These are phyloP conservation scores for Exserohilum turcica DNA, from an alignment of 2,329 filamentous ascomycete species.

Conservation along the genomic window DNA sequence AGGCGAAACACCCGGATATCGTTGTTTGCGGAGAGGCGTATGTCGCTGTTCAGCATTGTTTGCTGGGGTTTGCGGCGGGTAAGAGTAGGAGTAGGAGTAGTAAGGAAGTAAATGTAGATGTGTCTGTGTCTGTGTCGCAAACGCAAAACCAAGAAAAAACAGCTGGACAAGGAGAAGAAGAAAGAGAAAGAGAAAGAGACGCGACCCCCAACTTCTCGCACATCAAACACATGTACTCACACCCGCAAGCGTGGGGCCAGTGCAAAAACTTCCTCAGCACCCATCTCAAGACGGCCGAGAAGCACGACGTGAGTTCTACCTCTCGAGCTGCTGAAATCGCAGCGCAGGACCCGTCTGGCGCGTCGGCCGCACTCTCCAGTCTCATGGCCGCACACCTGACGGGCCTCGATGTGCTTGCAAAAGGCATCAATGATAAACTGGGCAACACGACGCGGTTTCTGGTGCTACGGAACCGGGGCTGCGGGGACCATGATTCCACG, in stretches of 20 bases:
- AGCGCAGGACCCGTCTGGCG: constrained; percentile 64
- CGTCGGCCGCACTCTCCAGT: constrained; percentile 78
- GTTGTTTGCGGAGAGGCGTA: constrained; percentile 83
- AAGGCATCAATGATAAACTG: constrained; percentile 71
- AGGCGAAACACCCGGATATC: constrained; percentile 67
- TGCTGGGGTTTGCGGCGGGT: too few species aligned
- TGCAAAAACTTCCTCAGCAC: constrained; percentile 75
- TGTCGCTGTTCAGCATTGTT: constrained; percentile 84
- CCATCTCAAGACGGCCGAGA: constrained; percentile 74
- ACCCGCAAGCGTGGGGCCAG: constrained; percentile 95
- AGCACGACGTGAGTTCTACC: constrained; percentile 83
- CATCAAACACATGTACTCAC: constrained; percentile 81
- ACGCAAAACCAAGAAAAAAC: not conserved
- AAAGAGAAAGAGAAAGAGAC: not conserved
- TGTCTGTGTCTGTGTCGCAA: not conserved
- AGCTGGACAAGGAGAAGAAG: too few species aligned
- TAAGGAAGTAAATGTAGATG: too few species aligned
- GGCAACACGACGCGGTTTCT: constrained; percentile 84
- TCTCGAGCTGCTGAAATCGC: constrained; percentile 79
- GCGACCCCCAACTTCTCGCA: constrained; percentile 55
- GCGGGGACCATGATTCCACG: too few species aligned
- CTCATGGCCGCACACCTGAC: constrained; percentile 72
- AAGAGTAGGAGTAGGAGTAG: too few species aligned
- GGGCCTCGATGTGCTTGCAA: constrained; percentile 70
- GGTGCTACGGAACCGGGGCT: not conserved